Evolutionary conservation across 352 stramenopile species (phyloP).

Genomic region (Phytophthora litchii): DNA sequence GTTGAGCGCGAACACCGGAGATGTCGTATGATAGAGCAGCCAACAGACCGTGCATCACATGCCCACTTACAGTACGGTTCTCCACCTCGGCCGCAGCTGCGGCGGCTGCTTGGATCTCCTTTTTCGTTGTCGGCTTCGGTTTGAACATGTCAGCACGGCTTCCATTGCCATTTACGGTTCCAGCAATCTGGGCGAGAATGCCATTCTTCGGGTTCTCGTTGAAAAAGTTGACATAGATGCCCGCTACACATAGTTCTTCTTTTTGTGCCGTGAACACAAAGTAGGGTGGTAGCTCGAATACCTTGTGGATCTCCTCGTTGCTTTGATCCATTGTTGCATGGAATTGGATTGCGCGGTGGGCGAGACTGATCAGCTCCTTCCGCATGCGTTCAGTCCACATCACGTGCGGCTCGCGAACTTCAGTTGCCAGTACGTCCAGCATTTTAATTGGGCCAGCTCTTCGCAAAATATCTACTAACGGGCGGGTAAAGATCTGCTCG

Average conservation of each 20-base stretch:
- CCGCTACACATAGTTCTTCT: conserved; percentile 83
- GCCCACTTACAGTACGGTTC: conserved; percentile 56
- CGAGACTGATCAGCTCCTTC: conserved; percentile 71
- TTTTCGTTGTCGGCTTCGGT: conserved; percentile 41
- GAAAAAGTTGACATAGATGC: conserved; percentile 91
- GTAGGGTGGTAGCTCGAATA: conserved; percentile 73
- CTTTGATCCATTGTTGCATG: conserved; percentile 63
- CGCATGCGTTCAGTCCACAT: conserved; percentile 90
- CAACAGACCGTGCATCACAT: conserved; percentile 82
- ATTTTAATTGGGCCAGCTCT: conserved; percentile 68
- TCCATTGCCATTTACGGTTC: conserved; percentile 55
- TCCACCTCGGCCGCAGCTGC: conserved; percentile 38
- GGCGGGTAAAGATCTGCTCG: conserved; percentile 79
- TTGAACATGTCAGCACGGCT: conserved; percentile 32
- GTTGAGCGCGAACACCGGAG: conserved; percentile 70
- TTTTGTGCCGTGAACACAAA: conserved; percentile 87
- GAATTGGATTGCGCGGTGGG: conserved; percentile 74
- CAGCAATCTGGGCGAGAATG: conserved; percentile 78
- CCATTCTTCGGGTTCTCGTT: conserved; percentile 83
- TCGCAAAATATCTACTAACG: conserved; percentile 76
- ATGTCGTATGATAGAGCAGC: conserved; percentile 76
- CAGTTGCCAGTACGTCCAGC: conserved; percentile 69
- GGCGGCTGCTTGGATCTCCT: conserved; percentile 45
- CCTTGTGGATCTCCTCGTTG: conserved; percentile 62
- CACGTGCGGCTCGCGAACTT: conserved; percentile 81